These are phyloP conservation scores for Melastoma candidum DNA, from an alignment of 441 rosid species.

Conservation along the genomic window DNA sequence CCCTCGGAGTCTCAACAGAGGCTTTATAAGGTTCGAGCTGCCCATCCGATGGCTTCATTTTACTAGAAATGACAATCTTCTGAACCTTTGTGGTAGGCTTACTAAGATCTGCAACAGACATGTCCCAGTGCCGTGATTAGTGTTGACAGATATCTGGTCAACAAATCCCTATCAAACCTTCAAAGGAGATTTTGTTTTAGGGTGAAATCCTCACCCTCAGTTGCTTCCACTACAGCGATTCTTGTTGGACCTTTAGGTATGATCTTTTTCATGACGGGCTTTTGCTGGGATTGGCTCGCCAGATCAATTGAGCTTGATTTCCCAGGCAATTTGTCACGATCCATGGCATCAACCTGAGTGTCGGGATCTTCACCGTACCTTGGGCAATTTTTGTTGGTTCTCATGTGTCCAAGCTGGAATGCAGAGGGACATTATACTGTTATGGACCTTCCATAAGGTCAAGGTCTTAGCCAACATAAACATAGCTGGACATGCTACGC, in stretches of 20 bases:
- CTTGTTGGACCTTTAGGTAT: constrained; percentile 35
- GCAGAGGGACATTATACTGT: constrained; percentile 13
- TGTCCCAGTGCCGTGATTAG: constrained; percentile 26
- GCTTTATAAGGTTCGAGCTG: constrained; percentile 32
- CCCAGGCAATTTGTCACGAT: constrained; percentile 46
- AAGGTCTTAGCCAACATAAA: constrained; percentile 2
- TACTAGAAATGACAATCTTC: constrained; percentile 67
- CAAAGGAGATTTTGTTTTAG: constrained; percentile 50
- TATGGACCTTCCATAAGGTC: constrained; percentile 10
- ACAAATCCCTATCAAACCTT: constrained; percentile 65
- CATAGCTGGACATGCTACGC: constrained; percentile 16
- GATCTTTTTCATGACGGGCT: constrained; percentile 51
- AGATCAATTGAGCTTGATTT: constrained; percentile 48
- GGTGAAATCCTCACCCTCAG: constrained; percentile 41
- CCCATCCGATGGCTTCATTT: constrained; percentile 46
- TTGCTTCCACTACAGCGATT: constrained; percentile 36
- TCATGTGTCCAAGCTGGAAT: constrained; percentile 97
- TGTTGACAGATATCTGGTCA: constrained; percentile 47
- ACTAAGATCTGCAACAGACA: constrained; percentile 40
- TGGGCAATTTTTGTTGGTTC: constrained; percentile 97
- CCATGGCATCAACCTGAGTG: constrained; percentile 37
- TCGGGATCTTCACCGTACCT: constrained; percentile 84
- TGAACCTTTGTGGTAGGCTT: constrained; percentile 48
- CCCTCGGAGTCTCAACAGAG: constrained; percentile 45
- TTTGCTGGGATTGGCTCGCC: constrained; percentile 44